These are phyloP conservation scores for Colletotrichum ledebouriae DNA, from an alignment of 2,329 filamentous ascomycete genomes.

Conservation along the genomic window DNA sequence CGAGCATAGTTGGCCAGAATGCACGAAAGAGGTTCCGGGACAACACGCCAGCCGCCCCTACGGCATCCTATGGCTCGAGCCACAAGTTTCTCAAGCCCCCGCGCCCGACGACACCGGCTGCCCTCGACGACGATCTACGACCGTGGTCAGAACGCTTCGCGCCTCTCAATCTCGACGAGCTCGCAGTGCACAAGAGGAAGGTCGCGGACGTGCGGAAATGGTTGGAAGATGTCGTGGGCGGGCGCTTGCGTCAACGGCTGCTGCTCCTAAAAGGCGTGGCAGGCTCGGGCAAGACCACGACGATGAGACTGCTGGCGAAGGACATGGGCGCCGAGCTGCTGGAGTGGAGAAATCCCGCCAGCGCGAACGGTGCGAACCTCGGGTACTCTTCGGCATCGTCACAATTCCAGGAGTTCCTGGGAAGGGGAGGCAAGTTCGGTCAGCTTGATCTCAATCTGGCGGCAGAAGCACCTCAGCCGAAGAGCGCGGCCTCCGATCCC, in stretches of 20 bases:
- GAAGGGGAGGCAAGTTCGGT: slow-evolving; percentile 83
- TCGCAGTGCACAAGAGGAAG: slow-evolving; percentile 96
- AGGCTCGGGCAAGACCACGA: slow-evolving; percentile 93
- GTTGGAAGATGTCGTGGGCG: slow-evolving; percentile 80
- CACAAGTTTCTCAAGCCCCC: slow-evolving; percentile 66
- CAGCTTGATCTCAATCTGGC: slow-evolving; percentile 67
- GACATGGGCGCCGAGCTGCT: slow-evolving; percentile 83
- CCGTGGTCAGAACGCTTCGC: slow-evolving; percentile 92
- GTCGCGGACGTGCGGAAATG: slow-evolving; percentile 87
- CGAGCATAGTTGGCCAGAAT: slow-evolving; percentile 69
- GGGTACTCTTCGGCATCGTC: slow-evolving; percentile 78
- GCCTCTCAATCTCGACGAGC: slow-evolving; percentile 80
- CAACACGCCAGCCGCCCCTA: slow-evolving; percentile 40
- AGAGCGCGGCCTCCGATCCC: slow-evolving; percentile 43
- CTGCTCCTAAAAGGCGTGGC: slow-evolving; percentile 91
- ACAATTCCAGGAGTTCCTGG: slow-evolving; percentile 94
- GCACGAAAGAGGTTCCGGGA: slow-evolving; percentile 67
- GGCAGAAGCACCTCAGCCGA: slow-evolving; percentile 23
- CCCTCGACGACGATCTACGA: slow-evolving; percentile 68
- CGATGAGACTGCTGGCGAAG: slow-evolving; percentile 81
- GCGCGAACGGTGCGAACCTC: slow-evolving; percentile 67
- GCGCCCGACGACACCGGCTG: slow-evolving; percentile 48
- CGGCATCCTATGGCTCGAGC: slow-evolving; percentile 52
- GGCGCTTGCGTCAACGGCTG: slow-evolving; percentile 76
- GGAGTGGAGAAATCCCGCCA: slow-evolving; percentile 90